phyloP scores from a whole-genome alignment of 2,329 filamentous ascomycete species.

The Ambrosiella cleistominuta region DNA sequence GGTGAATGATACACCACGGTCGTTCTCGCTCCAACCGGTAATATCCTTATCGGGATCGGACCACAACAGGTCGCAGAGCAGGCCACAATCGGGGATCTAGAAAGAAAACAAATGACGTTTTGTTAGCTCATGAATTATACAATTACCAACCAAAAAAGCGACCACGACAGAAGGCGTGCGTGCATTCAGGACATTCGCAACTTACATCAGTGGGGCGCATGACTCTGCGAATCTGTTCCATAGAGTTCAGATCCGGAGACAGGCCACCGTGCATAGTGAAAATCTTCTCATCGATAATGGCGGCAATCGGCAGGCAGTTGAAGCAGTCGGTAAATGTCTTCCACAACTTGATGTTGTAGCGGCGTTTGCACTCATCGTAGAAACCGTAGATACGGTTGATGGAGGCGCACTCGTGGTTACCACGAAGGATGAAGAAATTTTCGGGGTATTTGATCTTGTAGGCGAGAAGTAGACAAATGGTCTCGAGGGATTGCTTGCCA shows the following conservation, averaged over 20 bases:
- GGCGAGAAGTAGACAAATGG: constrained; percentile 85
- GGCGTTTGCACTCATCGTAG: constrained; percentile 98
- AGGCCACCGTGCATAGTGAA: constrained; percentile 99
- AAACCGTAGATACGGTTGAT: constrained; percentile 99
- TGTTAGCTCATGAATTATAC: neutral
- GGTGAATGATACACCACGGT: constrained; percentile 95
- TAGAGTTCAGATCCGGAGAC: constrained; percentile 93
- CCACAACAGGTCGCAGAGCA: constrained; percentile 95
- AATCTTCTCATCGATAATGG: constrained; percentile 99
- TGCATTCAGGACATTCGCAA: constrained; percentile 17
- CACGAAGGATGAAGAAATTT: constrained; percentile 97
- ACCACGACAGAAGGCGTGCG: constrained; percentile 7
- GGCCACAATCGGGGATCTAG: constrained; percentile 92
- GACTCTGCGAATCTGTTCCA: constrained; percentile 98
- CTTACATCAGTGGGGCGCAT: constrained; percentile 98
- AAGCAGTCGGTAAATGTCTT: constrained; percentile 99
- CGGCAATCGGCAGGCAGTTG: constrained; percentile 94
- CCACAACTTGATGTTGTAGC: constrained; percentile 99
- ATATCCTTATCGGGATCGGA: constrained; percentile 99
- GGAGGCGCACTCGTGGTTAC: constrained; percentile 96
- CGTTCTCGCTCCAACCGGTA: constrained; percentile 97
- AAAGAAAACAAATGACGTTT: constrained; percentile 4
- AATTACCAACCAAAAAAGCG: neutral
- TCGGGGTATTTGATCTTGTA: constrained; percentile 99
- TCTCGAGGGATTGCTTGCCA: constrained; percentile 98